A percentile compares a stretch with the other conserved stretches of the same genome.
These are phyloP conservation scores for Graphilbum ipis-grandicollis DNA, from an alignment of 2,329 filamentous ascomycete species.

Conservation along the genomic window DNA sequence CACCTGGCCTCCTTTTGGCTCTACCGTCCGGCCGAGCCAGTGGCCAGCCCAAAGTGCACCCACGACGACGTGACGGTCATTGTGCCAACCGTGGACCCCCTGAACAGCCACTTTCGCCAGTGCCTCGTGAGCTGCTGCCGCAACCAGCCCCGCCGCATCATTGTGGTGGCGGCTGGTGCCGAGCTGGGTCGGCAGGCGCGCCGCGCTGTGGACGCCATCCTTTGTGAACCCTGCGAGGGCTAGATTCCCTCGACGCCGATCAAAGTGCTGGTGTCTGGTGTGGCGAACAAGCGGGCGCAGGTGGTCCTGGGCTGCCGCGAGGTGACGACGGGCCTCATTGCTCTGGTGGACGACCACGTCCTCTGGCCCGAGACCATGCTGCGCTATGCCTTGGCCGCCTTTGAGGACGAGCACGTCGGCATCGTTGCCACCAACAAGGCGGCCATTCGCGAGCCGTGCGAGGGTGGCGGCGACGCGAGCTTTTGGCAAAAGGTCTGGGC, in stretches of 20 bases:
- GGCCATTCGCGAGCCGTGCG: conserved; percentile 21
- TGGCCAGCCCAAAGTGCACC: conserved; percentile 14
- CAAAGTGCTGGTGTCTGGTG: conserved; percentile 13
- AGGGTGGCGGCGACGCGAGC: background rate
- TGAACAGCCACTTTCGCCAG: conserved; percentile 20
- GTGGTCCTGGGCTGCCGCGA: conserved; percentile 20
- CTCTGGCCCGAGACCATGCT: conserved; percentile 29
- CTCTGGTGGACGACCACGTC: conserved; percentile 35
- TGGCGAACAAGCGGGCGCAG: conserved; percentile 31
- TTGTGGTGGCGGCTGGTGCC: conserved; percentile 27
- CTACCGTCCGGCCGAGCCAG: conserved; percentile 19
- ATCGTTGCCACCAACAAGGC: conserved; percentile 39
- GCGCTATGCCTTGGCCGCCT: conserved; percentile 21
- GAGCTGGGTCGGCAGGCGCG: conserved; percentile 10
- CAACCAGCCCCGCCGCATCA: conserved; percentile 20
- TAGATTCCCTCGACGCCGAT: conserved; percentile 12
- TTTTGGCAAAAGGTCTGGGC: conserved; percentile 9
- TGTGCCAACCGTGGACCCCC: conserved; percentile 31
- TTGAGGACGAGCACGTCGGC: conserved; percentile 26
- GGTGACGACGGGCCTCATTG: conserved; percentile 22
- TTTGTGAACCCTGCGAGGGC: too few species aligned
- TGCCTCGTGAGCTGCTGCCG: conserved; percentile 22
- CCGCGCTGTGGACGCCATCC: conserved; percentile 1
- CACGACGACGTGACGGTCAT: conserved; percentile 29
- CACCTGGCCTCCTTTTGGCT: conserved; percentile 22